A percentile compares a stretch with the other conserved stretches of the same genome.
These are phyloP conservation scores for Phytophthora citricola DNA, from an alignment of 352 stramenopile species.

Conservation along the genomic window DNA sequence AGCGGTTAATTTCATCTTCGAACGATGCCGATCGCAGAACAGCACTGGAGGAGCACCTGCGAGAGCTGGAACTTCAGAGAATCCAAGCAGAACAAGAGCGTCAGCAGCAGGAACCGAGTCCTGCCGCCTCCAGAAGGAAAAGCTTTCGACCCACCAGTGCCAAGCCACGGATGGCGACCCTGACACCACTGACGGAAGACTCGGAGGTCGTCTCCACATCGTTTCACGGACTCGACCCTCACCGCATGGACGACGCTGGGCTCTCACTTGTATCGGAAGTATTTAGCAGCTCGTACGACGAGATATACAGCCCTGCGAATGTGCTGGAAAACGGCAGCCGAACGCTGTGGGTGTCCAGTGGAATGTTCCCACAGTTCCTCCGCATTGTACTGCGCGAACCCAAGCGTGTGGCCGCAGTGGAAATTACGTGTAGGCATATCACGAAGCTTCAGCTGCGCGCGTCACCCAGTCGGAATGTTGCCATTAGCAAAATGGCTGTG, in stretches of 20 bases:
- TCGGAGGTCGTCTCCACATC: slow-evolving; percentile 60
- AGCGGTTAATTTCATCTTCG: slow-evolving; percentile 74
- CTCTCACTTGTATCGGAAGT: slow-evolving; percentile 64
- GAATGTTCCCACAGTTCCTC: slow-evolving; percentile 80
- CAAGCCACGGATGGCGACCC: slow-evolving; percentile 59
- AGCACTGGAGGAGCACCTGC: slow-evolving; percentile 72
- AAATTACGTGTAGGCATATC: slow-evolving; percentile 75
- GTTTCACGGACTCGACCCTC: slow-evolving; percentile 49
- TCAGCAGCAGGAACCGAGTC: slow-evolving; percentile 8
- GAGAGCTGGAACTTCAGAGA: slow-evolving; percentile 65
- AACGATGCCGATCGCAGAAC: slow-evolving; percentile 63
- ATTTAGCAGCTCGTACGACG: slow-evolving; percentile 72
- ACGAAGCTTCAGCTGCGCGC: slow-evolving; percentile 64
- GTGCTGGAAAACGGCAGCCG: slow-evolving; percentile 59
- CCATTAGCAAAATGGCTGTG: slow-evolving; percentile 35
- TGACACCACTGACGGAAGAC: slow-evolving; percentile 70
- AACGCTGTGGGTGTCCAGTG: slow-evolving; percentile 74
- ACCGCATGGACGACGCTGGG: slow-evolving; percentile 43
- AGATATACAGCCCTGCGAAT: slow-evolving; percentile 51
- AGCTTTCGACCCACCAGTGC: slow-evolving; percentile 75
- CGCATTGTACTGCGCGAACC: slow-evolving; percentile 68
- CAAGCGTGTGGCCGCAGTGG: slow-evolving; percentile 58
- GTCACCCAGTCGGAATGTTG: slow-evolving; percentile 42
- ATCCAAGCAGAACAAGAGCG: slow-evolving; percentile 53
- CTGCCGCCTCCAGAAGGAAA: slow-evolving; percentile 45